A percentile compares a stretch with the other conserved stretches of the same genome.
Conservation (phyloP, 208 protist species). For the Wallacemonas rigidus region DNA sequence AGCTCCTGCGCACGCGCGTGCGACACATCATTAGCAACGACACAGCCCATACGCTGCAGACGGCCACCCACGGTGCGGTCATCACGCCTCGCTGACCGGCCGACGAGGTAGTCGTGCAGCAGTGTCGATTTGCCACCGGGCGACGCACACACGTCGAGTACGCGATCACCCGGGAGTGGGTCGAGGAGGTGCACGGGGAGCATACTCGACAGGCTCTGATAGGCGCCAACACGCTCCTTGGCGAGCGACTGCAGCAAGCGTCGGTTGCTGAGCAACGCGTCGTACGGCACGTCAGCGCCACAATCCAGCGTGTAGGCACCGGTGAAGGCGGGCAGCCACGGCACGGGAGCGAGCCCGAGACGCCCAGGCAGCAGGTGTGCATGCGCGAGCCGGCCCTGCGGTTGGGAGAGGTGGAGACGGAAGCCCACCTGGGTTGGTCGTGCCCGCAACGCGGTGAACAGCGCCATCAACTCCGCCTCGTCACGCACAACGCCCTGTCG, state of each 20-base stretch:
- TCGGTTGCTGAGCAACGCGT: constrained; percentile 48
- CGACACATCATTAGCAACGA: constrained; percentile 72
- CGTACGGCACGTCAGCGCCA: constrained; percentile 33
- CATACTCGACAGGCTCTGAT: constrained; percentile 80
- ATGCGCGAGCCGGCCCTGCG: constrained; percentile 32
- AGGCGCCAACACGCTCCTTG: constrained; percentile 61
- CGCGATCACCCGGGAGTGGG: constrained; percentile 54
- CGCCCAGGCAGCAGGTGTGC: constrained; percentile 37
- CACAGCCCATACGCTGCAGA: constrained; percentile 23
- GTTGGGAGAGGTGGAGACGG: constrained; percentile 58
- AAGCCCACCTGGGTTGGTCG: constrained; percentile 51
- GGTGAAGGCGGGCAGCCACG: constrained; percentile 57
- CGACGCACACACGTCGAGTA: constrained; percentile 87
- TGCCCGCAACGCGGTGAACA: constrained; percentile 64
- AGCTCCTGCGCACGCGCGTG: constrained; percentile 36
- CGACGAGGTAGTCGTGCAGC: constrained; percentile 55
- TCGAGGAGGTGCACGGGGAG: constrained; percentile 70
- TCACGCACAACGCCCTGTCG: constrained; percentile 64
- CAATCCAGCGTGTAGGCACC: constrained; percentile 65
- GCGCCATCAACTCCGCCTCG: constrained; percentile 63
- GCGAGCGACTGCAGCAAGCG: constrained; percentile 58
- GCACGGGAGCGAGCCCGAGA: constrained; percentile 41
- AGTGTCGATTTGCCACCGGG: constrained; percentile 82
- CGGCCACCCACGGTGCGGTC: neutral
- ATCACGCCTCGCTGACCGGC: neutral